Conservation (phyloP, 1,284 basidiomycete genomes). For the Microbotryum scabiosae region DNA sequence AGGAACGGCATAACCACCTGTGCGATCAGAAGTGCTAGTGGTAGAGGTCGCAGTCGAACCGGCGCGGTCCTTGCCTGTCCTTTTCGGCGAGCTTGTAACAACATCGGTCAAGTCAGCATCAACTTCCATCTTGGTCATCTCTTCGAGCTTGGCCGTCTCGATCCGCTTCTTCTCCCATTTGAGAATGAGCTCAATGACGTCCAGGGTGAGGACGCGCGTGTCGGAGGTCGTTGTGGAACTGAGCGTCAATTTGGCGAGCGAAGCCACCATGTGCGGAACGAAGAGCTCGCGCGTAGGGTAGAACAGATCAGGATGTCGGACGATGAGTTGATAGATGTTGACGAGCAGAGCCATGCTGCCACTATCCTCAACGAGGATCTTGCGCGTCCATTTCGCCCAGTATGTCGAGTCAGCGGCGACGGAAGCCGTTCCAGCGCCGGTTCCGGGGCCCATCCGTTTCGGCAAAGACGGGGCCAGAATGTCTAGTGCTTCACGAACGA, state of each 20-base stretch:
- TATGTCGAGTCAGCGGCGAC: slow-evolving; percentile 58
- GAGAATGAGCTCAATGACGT: slow-evolving; percentile 42
- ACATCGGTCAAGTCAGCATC: slow-evolving; percentile 29
- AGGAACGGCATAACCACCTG: slow-evolving; percentile 43
- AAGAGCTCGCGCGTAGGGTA: slow-evolving; percentile 89
- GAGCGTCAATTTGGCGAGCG: slow-evolving; percentile 78
- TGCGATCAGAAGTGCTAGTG: slow-evolving; percentile 4
- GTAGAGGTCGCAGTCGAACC: slow-evolving; percentile 9
- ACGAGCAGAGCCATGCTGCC: slow-evolving; percentile 66
- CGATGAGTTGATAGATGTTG: slow-evolving; percentile 84
- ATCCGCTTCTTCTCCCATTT: slow-evolving; percentile 42
- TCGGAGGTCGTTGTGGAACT: slow-evolving; percentile 66
- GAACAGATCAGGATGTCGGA: slow-evolving; percentile 85
- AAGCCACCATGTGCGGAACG: slow-evolving; percentile 90
- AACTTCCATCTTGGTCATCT: slow-evolving; percentile 41
- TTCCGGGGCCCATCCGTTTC: slow-evolving; percentile 42
- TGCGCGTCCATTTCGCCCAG: slow-evolving; percentile 86
- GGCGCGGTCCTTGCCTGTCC: slow-evolving; percentile 10
- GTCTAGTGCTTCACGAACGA: slow-evolving; percentile 81
- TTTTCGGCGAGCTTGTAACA: slow-evolving; percentile 20
- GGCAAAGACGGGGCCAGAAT: slow-evolving; percentile 82
- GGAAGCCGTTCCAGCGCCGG: slow-evolving; percentile 43
- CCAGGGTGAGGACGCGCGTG: slow-evolving; percentile 54
- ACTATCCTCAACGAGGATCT: slow-evolving; percentile 82
- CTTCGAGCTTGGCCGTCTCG: slow-evolving; percentile 50